Conservation (phyloP, 805 yeast genomes). For the Dipodascus albidus region DNA sequence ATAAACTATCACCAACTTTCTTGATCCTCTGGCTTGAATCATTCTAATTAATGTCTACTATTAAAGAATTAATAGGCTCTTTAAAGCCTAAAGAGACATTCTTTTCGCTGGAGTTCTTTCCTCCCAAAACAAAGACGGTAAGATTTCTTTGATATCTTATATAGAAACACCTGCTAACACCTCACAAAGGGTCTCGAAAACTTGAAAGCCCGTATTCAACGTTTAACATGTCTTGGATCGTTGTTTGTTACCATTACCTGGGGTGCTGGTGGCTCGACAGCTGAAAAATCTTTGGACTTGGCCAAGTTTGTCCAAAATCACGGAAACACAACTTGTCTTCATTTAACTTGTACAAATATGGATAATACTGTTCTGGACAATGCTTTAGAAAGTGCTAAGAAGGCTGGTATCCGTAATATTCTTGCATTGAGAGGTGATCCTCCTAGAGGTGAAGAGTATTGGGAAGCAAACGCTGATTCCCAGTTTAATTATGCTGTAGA, state of each 20-base stretch:
- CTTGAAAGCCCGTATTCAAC: slow-evolving; percentile 70
- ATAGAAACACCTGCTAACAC: background rate
- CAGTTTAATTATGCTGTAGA: slow-evolving; percentile 76
- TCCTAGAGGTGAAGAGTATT: slow-evolving; percentile 62
- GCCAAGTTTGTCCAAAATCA: slow-evolving; percentile 67
- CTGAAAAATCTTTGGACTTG: slow-evolving; percentile 72
- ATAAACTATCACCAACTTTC: background rate
- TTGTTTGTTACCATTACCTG: slow-evolving; percentile 88
- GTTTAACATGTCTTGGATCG: slow-evolving; percentile 85
- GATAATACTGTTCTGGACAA: slow-evolving; percentile 63
- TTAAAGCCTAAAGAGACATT: slow-evolving; percentile 45
- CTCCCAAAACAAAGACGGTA: slow-evolving; percentile 81
- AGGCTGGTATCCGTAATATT: slow-evolving; percentile 74
- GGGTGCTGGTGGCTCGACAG: slow-evolving; percentile 98
- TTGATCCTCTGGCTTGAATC: background rate
- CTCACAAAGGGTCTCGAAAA: slow-evolving; percentile 56
- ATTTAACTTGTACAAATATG: slow-evolving; percentile 93
- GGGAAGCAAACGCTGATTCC: slow-evolving; percentile 32
- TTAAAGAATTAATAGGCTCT: slow-evolving; percentile 28
- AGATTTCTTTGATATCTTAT: slow-evolving; percentile 10
- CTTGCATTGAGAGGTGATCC: slow-evolving; percentile 95
- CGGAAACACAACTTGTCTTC: slow-evolving; percentile 84
- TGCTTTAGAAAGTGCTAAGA: slow-evolving; percentile 61
- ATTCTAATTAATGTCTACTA: slow-evolving; percentile 5
- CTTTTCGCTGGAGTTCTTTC: slow-evolving; percentile 89